These are phyloP conservation scores for Fusarium duplospermum DNA, from an alignment of 2,329 filamentous ascomycete genomes.

Conservation along the genomic window DNA sequence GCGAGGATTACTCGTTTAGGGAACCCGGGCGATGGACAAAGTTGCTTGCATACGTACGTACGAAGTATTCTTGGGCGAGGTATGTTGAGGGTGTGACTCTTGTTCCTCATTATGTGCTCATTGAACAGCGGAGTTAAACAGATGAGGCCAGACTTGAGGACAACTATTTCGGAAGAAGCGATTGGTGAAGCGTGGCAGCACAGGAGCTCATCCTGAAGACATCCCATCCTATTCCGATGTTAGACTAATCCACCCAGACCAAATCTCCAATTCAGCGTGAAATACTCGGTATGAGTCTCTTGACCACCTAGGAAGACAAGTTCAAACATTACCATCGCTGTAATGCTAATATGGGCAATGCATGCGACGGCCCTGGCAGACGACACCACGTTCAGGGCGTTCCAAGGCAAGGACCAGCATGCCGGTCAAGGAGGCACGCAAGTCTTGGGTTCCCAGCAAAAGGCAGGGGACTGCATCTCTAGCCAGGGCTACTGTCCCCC, in stretches of 20 bases:
- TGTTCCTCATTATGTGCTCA: background rate
- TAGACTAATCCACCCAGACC: background rate
- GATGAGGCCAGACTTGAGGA: background rate
- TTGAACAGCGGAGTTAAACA: background rate
- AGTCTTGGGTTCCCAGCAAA: constrained; percentile 17
- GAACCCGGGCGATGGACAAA: constrained; percentile 33
- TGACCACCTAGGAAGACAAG: background rate
- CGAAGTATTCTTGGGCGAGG: background rate
- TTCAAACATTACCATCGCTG: background rate
- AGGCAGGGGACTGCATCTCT: constrained; percentile 30
- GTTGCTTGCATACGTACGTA: background rate
- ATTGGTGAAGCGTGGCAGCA: background rate
- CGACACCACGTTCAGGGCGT: constrained; percentile 15
- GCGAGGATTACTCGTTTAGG: constrained; percentile 40
- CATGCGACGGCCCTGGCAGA: constrained; percentile 4
- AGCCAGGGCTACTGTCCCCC: constrained; percentile 28
- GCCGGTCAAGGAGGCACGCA: background rate
- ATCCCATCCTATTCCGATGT: background rate
- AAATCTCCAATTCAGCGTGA: background rate
- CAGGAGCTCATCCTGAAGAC: background rate
- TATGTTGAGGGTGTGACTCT: constrained; percentile 12
- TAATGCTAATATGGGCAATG: background rate
- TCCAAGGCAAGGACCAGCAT: constrained; percentile 21
- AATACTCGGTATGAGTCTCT: background rate
- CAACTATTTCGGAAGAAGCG: background rate